Conservation (phyloP, 768 basidiomycete species). For the Mycena polygramma region DNA sequence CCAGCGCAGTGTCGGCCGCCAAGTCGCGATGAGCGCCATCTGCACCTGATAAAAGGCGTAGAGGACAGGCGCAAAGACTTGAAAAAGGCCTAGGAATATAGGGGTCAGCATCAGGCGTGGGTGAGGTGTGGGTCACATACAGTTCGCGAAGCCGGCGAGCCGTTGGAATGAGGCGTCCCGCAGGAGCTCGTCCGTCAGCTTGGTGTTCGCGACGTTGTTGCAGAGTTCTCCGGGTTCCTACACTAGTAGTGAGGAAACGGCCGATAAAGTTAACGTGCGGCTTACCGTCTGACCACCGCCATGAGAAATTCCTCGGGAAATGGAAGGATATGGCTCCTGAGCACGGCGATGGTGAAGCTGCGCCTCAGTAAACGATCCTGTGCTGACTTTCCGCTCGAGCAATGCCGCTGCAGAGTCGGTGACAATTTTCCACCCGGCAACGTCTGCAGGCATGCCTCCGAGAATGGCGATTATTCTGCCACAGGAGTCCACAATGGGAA, state of each 20-base stretch:
- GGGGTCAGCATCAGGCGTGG: no score
- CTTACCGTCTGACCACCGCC: not conserved
- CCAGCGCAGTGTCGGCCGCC: no score
- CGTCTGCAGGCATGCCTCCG: not conserved
- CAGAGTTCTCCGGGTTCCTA: not conserved
- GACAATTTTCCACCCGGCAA: not conserved
- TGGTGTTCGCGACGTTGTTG: not conserved
- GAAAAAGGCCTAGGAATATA: no score
- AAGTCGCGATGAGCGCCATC: no score
- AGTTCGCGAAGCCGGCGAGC: not conserved
- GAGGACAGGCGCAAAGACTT: no score
- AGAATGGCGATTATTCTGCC: not conserved
- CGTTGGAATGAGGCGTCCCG: not conserved
- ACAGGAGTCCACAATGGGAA: not conserved
- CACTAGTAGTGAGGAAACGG: no score
- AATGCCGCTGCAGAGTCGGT: not conserved
- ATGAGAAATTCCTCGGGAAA: not conserved
- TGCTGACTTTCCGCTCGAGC: not conserved
- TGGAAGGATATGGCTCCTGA: not conserved
- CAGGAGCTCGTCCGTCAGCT: not conserved
- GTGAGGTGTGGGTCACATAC: no score
- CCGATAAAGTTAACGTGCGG: no score
- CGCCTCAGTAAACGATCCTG: not conserved
- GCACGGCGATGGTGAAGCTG: not conserved
- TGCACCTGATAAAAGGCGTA: no score